phyloP scores from a whole-genome alignment of 2,329 filamentous ascomycete genomes.

The Madurella fahalii region DNA sequence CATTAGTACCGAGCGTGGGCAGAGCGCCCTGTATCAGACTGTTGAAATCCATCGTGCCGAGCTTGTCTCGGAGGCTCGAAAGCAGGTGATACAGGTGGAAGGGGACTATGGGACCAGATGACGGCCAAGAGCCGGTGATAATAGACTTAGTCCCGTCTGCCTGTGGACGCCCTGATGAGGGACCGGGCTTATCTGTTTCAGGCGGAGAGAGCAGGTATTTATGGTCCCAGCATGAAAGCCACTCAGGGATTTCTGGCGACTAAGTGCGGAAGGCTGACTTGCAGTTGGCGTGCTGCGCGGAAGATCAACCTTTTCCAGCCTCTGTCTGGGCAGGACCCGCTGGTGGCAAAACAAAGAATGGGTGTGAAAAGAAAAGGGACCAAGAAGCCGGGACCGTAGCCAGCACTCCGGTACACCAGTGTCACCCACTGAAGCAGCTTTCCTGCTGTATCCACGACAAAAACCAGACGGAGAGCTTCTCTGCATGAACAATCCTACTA shows the following conservation, averaged over 20 bases:
- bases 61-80: too few species aligned
- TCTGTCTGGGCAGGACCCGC: neutral
- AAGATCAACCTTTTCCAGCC: neutral
- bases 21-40: conserved; percentile 23
- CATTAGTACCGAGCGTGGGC: conserved; percentile 24
- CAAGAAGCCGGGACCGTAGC: neutral
- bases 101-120: too few species aligned
- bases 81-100: neutral
- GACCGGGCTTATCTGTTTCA: too few species aligned
- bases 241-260: neutral
- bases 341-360: conserved; percentile 2
- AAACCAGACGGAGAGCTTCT: too few species aligned
- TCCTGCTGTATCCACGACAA: neutral
- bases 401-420: neutral
- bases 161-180: too few species aligned
- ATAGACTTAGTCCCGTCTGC: too few species aligned
- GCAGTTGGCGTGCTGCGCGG: neutral
- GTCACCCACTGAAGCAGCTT: neutral
- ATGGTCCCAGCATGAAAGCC: neutral
- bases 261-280: neutral
- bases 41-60: conserved; percentile 26
- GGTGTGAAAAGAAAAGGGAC: neutral
- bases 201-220: neutral
- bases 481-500: too few species aligned
- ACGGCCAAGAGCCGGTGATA: too few species aligned